phyloP scores from a whole-genome alignment of 306 rosid species.

The Senna siamea region DNA sequence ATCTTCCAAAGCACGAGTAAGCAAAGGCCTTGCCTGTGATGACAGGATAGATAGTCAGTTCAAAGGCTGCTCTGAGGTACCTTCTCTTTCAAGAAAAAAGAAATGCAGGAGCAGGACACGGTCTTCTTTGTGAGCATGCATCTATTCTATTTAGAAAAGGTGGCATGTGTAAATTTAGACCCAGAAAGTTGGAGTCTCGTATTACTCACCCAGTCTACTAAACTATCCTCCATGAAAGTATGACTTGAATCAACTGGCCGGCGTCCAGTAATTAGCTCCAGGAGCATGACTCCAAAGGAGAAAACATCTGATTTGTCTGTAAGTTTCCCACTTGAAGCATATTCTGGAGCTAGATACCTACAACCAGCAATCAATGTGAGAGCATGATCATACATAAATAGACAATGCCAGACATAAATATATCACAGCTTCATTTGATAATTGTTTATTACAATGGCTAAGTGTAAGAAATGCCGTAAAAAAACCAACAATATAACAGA shows the following conservation, averaged over 20 bases:
- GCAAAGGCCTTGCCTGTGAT: constrained; percentile 94
- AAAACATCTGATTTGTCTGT: constrained; percentile 94
- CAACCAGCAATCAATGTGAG: constrained; percentile 36
- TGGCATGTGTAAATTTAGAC: not conserved
- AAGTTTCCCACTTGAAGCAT: constrained; percentile 95
- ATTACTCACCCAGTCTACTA: constrained; percentile 94
- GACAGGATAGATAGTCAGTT: constrained; percentile 35
- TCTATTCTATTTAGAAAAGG: not conserved
- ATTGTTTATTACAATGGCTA: not conserved
- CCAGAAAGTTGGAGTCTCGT: constrained; percentile 15
- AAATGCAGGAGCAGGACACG: constrained; percentile 9
- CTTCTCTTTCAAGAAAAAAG: constrained; percentile 3
- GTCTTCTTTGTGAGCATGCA: not conserved
- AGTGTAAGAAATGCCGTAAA: not conserved
- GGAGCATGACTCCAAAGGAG: constrained; percentile 93
- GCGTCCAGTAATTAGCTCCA: constrained; percentile 87
- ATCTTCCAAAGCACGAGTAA: constrained; percentile 74
- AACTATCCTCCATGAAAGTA: constrained; percentile 80
- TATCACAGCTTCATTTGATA: not conserved
- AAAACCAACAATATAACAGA: constrained; percentile 6
- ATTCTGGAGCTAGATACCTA: constrained; percentile 98
- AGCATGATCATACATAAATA: constrained; percentile 12
- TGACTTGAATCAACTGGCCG: constrained; percentile 79
- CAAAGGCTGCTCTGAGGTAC: not conserved
- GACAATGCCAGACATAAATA: constrained; percentile 1